Base-by-base conservation (phyloP, 169 alveolate genomes). In the Miamiensis avidus region DNA sequence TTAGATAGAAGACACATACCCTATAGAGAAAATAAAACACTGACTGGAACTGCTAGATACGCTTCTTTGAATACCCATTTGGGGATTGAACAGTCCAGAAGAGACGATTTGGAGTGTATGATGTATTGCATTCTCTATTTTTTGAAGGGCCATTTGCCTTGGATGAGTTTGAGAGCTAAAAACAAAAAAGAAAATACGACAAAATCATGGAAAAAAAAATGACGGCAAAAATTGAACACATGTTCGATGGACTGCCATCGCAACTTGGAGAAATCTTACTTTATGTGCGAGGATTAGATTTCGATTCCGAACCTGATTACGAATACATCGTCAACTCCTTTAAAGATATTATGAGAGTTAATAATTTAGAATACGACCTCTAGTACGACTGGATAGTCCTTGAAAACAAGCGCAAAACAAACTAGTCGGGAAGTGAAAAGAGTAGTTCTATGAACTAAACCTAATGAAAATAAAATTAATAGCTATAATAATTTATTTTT, bases 1-100 rank as follows among this genome's bases (percentile, higher is more conserved):
- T 49, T 75, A 74, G 84, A 88, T 64, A 78, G 79, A 28, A 81
- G 85, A 1, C 97, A 94, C 78, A 94, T 94, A 34, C 94, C 95
- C 29, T 87, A 88, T 76, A 88, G 89, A 81, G 94, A 93, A 88
- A 87, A 89, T 73, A 89, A 92, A 65, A 89, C 85, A 72, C 75
- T 93, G 31, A 94, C 97, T 33, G 97, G 97, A 28, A 94, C 97
- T 31, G 95, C 97, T 29, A 84, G 97, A 73, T 94, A 94, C 83
- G 93, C 94, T 16, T 82, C 92, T n/a, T 82, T 91, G 72, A 94
- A 90, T 76, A 92, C 95, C 25, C 97, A 94, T 87, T 65, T 87
- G 25, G 97, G 95, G 27, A 86, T 91, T 30, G 97, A 94, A 79
- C 82, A 94, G 85, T 82, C 92, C 29, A 32, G 97, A 78, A 86